Evolutionary conservation across 176 grass and related monocot species (phyloP).

Genomic region (Alloteropsis semialata): DNA sequence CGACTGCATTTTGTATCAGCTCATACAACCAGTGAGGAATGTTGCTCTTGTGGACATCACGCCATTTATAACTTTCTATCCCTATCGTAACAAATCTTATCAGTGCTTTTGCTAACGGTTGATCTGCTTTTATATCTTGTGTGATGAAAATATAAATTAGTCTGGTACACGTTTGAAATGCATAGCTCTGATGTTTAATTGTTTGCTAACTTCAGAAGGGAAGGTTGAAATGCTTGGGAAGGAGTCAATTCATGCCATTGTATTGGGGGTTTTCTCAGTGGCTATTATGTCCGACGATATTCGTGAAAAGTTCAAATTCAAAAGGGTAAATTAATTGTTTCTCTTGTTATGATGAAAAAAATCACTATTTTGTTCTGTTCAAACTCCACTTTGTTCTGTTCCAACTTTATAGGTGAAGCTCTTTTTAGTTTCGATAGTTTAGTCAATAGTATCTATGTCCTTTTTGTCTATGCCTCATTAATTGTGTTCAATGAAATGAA

Average conservation of each 20-base stretch:
- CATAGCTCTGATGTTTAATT: constrained; percentile 30
- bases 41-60: not conserved
- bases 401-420: not conserved
- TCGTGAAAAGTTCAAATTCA: constrained; percentile 72
- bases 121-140: not conserved
- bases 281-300: constrained; percentile 79
- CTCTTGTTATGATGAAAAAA: not conserved
- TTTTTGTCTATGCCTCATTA: not conserved
- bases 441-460: not conserved
- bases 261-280: constrained; percentile 81
- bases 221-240: constrained; percentile 77
- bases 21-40: not conserved
- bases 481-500: constrained; percentile 12
- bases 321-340: constrained; percentile 37
- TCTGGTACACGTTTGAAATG: not conserved
- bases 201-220: constrained; percentile 58
- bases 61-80: not conserved
- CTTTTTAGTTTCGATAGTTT: constrained; percentile 16
- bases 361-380: not conserved
- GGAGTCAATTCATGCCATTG: constrained; percentile 84
- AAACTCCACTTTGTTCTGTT: constrained; percentile 4
- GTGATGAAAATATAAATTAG: not conserved
- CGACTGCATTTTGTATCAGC: not conserved
- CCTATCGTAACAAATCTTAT: not conserved
- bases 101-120: not conserved